These are phyloP conservation scores for Penicillium verhagenii DNA, from an alignment of 495 filamentous ascomycete genomes.

Conservation along the genomic window DNA sequence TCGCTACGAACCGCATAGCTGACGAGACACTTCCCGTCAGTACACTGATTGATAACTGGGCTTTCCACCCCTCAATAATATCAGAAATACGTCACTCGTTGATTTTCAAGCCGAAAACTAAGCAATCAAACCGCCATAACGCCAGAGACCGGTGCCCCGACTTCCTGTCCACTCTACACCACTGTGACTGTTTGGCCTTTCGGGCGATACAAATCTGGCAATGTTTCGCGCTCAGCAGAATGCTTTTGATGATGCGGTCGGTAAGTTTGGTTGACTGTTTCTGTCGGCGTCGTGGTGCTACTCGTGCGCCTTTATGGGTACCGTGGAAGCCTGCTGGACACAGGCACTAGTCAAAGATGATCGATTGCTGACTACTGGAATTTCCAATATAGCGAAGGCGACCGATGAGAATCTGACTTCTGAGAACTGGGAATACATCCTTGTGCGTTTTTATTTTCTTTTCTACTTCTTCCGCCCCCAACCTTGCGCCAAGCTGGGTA, in stretches of 20 bases:
- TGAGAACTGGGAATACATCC: constrained; percentile 98
- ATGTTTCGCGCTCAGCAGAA: constrained; percentile 85
- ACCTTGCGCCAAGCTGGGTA: neutral
- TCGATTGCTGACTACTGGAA: constrained; percentile 22
- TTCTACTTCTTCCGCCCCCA: no score
- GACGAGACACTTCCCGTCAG: neutral
- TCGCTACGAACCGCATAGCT: constrained; percentile 3
- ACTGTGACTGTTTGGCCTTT: constrained; percentile 1
- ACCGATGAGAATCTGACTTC: constrained; percentile 98
- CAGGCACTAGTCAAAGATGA: neutral
- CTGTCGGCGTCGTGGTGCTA: neutral
- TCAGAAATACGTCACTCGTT: neutral
- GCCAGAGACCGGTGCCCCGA: constrained; percentile 20
- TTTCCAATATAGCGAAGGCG: constrained; percentile 73
- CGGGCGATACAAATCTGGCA: constrained; percentile 9
- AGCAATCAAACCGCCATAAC: neutral
- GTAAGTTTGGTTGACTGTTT: constrained; percentile 44
- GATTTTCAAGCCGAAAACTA: neutral
- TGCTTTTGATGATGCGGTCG: constrained; percentile 77
- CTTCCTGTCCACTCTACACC: constrained; percentile 3
- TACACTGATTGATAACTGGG: neutral
- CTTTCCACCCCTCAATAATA: neutral
- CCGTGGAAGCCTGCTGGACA: neutral
- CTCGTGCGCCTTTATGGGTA: neutral
- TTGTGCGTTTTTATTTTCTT: constrained; percentile 61